These are phyloP conservation scores for Amanita muscaria DNA, from an alignment of 768 basidiomycete species.

Conservation along the genomic window DNA sequence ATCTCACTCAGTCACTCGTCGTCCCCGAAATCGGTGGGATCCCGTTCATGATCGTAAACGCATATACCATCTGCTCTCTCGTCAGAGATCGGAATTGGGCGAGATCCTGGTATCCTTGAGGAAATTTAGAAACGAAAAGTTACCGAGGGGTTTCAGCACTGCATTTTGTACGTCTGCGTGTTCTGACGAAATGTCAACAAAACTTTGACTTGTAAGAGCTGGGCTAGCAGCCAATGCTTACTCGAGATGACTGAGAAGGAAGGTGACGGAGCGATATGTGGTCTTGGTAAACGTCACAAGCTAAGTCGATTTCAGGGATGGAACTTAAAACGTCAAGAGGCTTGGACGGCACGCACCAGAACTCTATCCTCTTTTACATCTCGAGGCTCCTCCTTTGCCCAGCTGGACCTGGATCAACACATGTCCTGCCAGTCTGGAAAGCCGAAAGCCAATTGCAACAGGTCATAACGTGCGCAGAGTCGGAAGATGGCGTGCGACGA, in stretches of 20 bases:
- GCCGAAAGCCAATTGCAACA: slow-evolving; percentile 56
- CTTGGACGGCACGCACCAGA: no score
- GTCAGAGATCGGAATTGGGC: slow-evolving; percentile 81
- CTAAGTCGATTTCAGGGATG: background rate
- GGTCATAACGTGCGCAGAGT: slow-evolving; percentile 78
- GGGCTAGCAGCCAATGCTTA: slow-evolving; percentile 16
- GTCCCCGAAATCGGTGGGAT: no score
- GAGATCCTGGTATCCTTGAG: slow-evolving; percentile 57
- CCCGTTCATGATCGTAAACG: no score
- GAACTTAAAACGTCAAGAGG: background rate
- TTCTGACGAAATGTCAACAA: slow-evolving; percentile 36
- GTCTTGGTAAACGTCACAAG: slow-evolving; percentile 70
- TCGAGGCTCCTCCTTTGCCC: slow-evolving; percentile 70
- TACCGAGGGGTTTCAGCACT: slow-evolving; percentile 52
- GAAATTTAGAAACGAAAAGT: slow-evolving; percentile 42
- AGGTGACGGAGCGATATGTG: slow-evolving; percentile 46
- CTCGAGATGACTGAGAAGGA: slow-evolving; percentile 71
- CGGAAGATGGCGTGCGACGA: slow-evolving; percentile 76
- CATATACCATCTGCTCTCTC: no score
- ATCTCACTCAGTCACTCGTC: no score
- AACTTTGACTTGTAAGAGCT: slow-evolving; percentile 8
- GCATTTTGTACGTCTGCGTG: slow-evolving; percentile 74
- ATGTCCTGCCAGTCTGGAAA: slow-evolving; percentile 51
- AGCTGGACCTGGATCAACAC: no score
- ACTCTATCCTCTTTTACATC: slow-evolving; percentile 59